These are phyloP conservation scores for Colletotrichum destructivum DNA, from an alignment of 2,329 filamentous ascomycete species.

Conservation along the genomic window DNA sequence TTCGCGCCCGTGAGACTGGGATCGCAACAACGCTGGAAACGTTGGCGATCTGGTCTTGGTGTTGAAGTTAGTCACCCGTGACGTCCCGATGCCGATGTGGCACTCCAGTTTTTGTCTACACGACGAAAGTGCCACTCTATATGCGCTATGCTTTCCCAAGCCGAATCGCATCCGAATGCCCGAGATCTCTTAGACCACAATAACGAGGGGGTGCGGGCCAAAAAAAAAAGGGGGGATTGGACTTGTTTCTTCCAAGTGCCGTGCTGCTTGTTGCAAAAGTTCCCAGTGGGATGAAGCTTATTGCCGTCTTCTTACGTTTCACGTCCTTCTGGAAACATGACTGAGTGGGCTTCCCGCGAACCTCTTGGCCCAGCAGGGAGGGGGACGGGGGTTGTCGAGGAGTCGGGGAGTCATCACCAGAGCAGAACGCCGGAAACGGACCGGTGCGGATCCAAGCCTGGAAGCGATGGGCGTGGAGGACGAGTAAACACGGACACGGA, in stretches of 20 bases:
- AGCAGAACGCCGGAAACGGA: slow-evolving; percentile 10
- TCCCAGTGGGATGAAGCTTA: not conserved
- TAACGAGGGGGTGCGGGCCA: no score
- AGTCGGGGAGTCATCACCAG: not conserved
- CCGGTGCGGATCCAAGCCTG: not conserved
- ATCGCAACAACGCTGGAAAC: slow-evolving; percentile 12
- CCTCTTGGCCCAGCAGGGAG: not conserved
- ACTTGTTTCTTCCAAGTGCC: not conserved
- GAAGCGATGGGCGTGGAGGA: not conserved
- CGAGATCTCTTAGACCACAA: not conserved
- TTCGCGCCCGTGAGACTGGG: not conserved
- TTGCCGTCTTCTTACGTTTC: not conserved
- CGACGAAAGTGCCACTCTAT: not conserved
- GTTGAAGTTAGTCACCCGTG: not conserved
- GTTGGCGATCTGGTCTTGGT: slow-evolving; percentile 7
- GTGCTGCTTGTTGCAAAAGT: slow-evolving; percentile 6
- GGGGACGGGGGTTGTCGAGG: no score
- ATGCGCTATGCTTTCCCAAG: not conserved
- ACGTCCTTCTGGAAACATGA: not conserved
- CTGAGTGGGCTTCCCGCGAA: not conserved
- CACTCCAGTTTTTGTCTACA: not conserved
- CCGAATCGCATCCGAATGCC: not conserved
- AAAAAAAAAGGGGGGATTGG: no score
- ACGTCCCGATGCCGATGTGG: not conserved
- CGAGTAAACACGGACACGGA: slow-evolving; percentile 2